Percentiles rank a stretch among this genome's conserved stretches.
Conservation (phyloP, 306 rosid genomes). For the Astragalus glycyphyllos region DNA sequence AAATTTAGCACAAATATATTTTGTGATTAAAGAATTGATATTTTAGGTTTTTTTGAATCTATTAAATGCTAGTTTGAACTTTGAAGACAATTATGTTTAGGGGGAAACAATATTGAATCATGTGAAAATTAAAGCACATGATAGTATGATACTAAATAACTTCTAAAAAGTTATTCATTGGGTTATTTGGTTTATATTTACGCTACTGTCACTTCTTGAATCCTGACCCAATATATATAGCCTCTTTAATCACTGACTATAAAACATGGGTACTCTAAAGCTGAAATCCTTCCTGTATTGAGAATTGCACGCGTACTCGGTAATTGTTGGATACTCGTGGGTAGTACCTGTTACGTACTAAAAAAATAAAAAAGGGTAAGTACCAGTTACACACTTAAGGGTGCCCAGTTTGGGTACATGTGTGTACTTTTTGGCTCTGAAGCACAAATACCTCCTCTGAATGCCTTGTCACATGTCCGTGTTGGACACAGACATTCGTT, state of each 20-base stretch:
- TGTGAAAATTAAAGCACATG: background rate
- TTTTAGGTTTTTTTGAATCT: conserved; percentile 21
- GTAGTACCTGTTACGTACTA: too few species aligned
- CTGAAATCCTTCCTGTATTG: too few species aligned
- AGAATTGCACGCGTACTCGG: too few species aligned
- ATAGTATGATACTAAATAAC: background rate
- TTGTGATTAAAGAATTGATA: background rate
- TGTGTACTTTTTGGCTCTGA: too few species aligned
- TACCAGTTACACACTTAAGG: too few species aligned
- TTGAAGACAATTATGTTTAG: background rate
- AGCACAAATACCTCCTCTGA: too few species aligned
- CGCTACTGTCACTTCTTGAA: background rate
- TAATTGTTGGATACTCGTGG: too few species aligned
- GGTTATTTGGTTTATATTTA: conserved; percentile 11
- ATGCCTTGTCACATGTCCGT: too few species aligned
- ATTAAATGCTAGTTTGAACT: conserved; percentile 2
- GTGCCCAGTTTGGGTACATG: too few species aligned
- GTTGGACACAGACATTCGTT: too few species aligned
- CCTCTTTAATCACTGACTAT: background rate
- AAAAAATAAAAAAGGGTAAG: too few species aligned
- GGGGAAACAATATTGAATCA: conserved; percentile 11
- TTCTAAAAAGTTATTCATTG: background rate
- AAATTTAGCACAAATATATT: background rate
- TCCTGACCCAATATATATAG: conserved; percentile 22
- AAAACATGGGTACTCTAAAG: too few species aligned